Evolutionary conservation across 768 basidiomycete genomes (phyloP).

Genomic region (Lactifluus subvellereus): DNA sequence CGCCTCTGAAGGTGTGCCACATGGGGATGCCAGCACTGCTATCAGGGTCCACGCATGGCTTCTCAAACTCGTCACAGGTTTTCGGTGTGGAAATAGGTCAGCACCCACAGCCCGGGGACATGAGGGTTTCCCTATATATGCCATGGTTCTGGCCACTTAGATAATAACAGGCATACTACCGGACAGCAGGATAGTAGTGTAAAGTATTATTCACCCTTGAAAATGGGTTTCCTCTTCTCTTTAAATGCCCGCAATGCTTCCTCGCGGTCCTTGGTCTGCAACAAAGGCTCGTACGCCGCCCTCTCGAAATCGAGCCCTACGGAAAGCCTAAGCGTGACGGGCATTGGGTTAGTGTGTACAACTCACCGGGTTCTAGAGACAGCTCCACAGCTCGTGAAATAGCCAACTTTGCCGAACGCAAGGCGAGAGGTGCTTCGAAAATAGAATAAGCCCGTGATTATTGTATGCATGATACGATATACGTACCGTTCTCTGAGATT

Average conservation of each 20-base stretch:
- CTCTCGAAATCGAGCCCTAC: conserved; percentile 89
- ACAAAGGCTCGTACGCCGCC: conserved; percentile 73
- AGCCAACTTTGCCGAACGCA: conserved; percentile 83
- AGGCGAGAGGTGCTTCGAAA: conserved; percentile 68
- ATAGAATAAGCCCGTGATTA: not conserved
- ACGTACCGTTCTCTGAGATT: conserved; percentile 62
- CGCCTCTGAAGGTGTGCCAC: conserved; percentile 47
- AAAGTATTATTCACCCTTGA: conserved; percentile 63
- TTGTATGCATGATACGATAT: not conserved
- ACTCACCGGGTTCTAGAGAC: conserved; percentile 64
- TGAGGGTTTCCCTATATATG: not conserved
- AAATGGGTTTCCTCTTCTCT: conserved; percentile 73
- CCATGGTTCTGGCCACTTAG: not conserved
- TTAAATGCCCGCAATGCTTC: conserved; percentile 86
- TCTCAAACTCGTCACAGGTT: conserved; percentile 43
- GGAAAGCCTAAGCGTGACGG: not conserved
- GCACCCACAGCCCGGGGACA: not conserved
- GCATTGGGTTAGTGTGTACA: not conserved
- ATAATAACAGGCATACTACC: not conserved
- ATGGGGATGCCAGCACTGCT: conserved; percentile 55
- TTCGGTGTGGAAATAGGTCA: conserved; percentile 28
- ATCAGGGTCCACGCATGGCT: conserved; percentile 46
- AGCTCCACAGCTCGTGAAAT: conserved; percentile 77
- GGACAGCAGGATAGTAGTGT: conserved; percentile 6
- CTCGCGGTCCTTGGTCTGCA: conserved; percentile 65